Evolutionary conservation across 2,329 filamentous ascomycete genomes (phyloP), one percentile per base, ranked within the genome.

Genomic region (Plectosphaerella plurivora): DNA sequence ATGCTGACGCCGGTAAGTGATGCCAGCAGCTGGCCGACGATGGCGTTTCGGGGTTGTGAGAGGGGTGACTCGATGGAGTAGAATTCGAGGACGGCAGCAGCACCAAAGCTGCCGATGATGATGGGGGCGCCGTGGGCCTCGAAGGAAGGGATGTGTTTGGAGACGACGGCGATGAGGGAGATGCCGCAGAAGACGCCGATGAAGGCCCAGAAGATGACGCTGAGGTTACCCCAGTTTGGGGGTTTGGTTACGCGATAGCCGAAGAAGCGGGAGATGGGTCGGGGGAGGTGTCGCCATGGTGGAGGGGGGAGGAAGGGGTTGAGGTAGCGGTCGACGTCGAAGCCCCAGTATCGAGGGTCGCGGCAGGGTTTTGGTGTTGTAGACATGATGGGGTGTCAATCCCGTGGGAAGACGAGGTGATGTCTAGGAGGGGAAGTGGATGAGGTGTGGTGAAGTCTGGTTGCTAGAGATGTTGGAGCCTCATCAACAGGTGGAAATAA

Each of bases 281-380:
- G 74, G 0, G 91, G 91, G 1, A 96, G 63, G 45, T 73, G 70
- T 25, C 78, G 71, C 65, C 89, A 79, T 59, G 80, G 82, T 41
- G 87, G 86, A 14, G 79, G 73, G 9, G 88, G 88, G 22, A 95
- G 64, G 55, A 83, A 75, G 3, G 78, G 87, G 65, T 93, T 91
- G 49, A 95, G 65, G 64, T 86, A 83, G n/a, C 70, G 71, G 74
- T 96, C 91, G 57, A 96, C 81, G 69, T 94, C 83, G 68, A 95
- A 83, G 62, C 86, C 76, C 71, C 75, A 78, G 35, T 47, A 42
- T 51, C 24, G 37, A 47, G 53, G 53, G 25, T 44, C 41, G 2
- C 41, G 16, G n/a, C n/a, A 22, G 3, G 22, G 16, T 20, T 9
- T 11, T 46, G 24, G 25, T 46, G 24, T 41, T 53, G 49, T 3